Conservation (phyloP, 306 rosid genomes). For the Prinsepia uniflora region DNA sequence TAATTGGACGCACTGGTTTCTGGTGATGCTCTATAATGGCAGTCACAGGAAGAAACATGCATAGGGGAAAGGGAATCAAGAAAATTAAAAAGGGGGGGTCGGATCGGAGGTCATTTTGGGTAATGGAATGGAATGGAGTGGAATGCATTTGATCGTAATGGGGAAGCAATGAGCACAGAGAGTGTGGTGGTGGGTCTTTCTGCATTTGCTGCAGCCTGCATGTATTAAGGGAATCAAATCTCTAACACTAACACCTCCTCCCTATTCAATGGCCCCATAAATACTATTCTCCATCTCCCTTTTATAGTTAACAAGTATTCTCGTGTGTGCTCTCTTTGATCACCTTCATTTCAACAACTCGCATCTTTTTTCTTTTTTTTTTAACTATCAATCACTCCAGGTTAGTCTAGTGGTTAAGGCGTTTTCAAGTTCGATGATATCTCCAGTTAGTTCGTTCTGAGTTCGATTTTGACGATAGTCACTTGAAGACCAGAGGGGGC, state of each 20-base stretch:
- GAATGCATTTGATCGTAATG: conserved; percentile 12
- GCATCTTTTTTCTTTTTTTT: too few species aligned
- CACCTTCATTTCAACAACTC: too few species aligned
- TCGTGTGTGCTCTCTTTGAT: not conserved
- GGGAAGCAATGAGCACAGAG: conserved; percentile 37
- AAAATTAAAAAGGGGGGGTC: not conserved
- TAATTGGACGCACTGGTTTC: conserved; percentile 5
- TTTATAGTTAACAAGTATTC: not conserved
- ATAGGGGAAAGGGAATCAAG: not conserved
- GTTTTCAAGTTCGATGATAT: too few species aligned
- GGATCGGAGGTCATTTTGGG: not conserved
- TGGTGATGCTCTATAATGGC: conserved; percentile 21
- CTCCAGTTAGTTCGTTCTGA: too few species aligned
- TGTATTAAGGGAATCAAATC: conserved; percentile 34
- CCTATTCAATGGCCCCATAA: conserved; percentile 33
- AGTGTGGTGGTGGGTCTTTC: conserved; percentile 31
- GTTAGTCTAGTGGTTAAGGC: too few species aligned
- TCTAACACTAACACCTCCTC: conserved; percentile 8
- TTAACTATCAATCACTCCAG: too few species aligned
- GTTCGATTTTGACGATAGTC: too few species aligned
- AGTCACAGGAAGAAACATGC: conserved; percentile 41
- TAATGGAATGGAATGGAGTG: conserved; percentile 1
- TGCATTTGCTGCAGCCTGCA: conserved; percentile 28
- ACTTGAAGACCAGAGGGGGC: too few species aligned
- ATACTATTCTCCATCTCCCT: not conserved